These are phyloP conservation scores for Synura sp. DNA, from an alignment of 352 stramenopile genomes.

Conservation along the genomic window DNA sequence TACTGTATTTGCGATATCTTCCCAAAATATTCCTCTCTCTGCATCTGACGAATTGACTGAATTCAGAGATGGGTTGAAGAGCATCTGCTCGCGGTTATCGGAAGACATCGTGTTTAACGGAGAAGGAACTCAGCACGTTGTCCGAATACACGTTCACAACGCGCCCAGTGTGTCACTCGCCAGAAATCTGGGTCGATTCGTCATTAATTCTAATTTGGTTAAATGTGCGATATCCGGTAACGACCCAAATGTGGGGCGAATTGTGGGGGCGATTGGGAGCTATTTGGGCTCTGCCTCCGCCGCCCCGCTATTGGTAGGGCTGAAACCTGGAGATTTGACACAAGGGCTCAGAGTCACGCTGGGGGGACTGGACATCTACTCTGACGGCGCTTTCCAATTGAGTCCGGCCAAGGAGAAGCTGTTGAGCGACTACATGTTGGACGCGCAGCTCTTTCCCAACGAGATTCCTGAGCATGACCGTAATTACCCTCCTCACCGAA, in stretches of 20 bases:
- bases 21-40: conserved; percentile 74
- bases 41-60: conserved; percentile 48
- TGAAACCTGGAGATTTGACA: not conserved
- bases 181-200: conserved; percentile 69
- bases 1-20: conserved; percentile 90
- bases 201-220: conserved; percentile 91
- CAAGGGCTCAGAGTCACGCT: conserved; percentile 32
- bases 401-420: conserved; percentile 50
- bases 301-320: conserved; percentile 55
- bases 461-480: conserved; percentile 40
- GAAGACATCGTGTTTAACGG: conserved; percentile 97
- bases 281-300: conserved; percentile 90
- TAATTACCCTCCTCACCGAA: conserved; percentile 87
- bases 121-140: conserved; percentile 95
- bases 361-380: conserved; percentile 46
- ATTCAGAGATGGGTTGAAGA: conserved; percentile 80
- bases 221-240: conserved; percentile 96
- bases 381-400: conserved; percentile 32
- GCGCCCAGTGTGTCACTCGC: conserved; percentile 68
- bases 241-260: conserved; percentile 94
- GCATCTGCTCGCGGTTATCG: conserved; percentile 84
- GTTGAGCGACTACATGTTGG: conserved; percentile 47
- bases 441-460: not conserved
- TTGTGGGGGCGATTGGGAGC: conserved; percentile 92
- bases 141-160: conserved; percentile 80